Percentiles rank a stretch among this genome's conserved stretches.
These are phyloP conservation scores for Tolypocladium endophyticum DNA, from an alignment of 2,329 filamentous ascomycete species.

Conservation along the genomic window DNA sequence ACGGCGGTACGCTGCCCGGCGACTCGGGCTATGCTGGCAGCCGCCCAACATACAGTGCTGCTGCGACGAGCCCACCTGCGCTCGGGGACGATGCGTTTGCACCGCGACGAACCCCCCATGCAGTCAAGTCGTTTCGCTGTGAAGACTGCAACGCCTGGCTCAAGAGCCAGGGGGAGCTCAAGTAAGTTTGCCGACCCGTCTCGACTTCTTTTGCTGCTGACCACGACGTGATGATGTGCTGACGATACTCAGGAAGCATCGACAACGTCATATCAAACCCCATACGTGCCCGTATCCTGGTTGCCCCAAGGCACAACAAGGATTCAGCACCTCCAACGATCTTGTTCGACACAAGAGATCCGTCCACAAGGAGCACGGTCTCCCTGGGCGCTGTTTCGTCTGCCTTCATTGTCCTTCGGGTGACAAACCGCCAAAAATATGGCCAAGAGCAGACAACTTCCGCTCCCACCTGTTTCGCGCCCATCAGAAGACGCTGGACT, in stretches of 20 bases:
- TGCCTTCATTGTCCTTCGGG: background rate
- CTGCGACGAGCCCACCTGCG: conserved; percentile 30
- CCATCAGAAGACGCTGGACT: conserved; percentile 35
- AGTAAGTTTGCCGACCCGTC: conserved; percentile 26
- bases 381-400: conserved; percentile 7
- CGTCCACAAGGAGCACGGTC: conserved; percentile 47
- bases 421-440: conserved; percentile 44
- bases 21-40: conserved; percentile 39
- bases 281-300: conserved; percentile 46
- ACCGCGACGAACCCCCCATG: background rate
- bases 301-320: conserved; percentile 46
- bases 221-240: too few species aligned
- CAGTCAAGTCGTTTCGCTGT: conserved; percentile 19
- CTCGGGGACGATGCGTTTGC: conserved; percentile 23
- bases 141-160: conserved; percentile 26
- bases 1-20: conserved; percentile 25
- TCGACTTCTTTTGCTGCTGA: background rate
- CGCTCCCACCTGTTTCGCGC: conserved; percentile 64
- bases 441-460: conserved; percentile 82
- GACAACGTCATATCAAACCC: conserved; percentile 57
- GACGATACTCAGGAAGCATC: conserved; percentile 55
- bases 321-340: conserved; percentile 75
- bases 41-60: conserved; percentile 28
- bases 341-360: conserved; percentile 68
- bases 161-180: conserved; percentile 45